Evolutionary conservation across 345 rosid genomes (phyloP).

Genomic region (Trapa bicornis): DNA sequence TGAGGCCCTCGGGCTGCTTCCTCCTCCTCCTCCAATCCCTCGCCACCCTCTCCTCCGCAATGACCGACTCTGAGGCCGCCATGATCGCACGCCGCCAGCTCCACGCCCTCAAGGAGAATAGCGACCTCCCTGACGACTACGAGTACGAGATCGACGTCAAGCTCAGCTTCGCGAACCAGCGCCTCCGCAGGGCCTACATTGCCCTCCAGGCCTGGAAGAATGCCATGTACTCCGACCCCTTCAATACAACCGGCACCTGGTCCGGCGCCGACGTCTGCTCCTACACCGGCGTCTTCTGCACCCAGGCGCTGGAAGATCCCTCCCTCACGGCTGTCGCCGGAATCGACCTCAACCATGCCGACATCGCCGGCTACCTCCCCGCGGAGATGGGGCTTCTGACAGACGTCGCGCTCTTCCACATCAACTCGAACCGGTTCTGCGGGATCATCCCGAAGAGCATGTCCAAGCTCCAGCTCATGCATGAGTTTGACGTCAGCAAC

Average conservation of each 20-base stretch:
- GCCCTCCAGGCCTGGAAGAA: slow-evolving; percentile 76
- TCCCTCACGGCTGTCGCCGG: slow-evolving; percentile 52
- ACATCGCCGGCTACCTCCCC: slow-evolving; percentile 65
- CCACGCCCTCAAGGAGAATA: not conserved
- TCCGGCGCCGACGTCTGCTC: slow-evolving; percentile 42
- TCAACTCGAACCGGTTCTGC: slow-evolving; percentile 59
- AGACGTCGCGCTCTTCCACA: slow-evolving; percentile 67
- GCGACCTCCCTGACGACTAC: not conserved
- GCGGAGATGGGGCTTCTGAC: slow-evolving; percentile 54
- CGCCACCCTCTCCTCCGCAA: not conserved
- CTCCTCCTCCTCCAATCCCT: not conserved
- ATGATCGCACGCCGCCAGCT: slow-evolving; percentile 2
- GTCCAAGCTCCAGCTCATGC: slow-evolving; percentile 27
- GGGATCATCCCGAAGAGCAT: slow-evolving; percentile 44
- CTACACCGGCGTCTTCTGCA: slow-evolving; percentile 46
- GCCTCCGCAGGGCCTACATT: slow-evolving; percentile 10
- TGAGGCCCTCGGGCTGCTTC: slow-evolving; percentile 2
- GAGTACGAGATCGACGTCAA: not conserved
- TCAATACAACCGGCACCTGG: slow-evolving; percentile 44
- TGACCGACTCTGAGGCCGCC: not conserved
- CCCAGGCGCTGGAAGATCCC: slow-evolving; percentile 38
- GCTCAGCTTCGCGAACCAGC: not conserved
- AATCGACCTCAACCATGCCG: slow-evolving; percentile 64
- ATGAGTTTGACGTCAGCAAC: slow-evolving; percentile 71
- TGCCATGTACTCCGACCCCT: slow-evolving; percentile 65